These are phyloP conservation scores for Scheffersomyces insectosa DNA, from an alignment of 1,139 yeast genomes.

Conservation along the genomic window DNA sequence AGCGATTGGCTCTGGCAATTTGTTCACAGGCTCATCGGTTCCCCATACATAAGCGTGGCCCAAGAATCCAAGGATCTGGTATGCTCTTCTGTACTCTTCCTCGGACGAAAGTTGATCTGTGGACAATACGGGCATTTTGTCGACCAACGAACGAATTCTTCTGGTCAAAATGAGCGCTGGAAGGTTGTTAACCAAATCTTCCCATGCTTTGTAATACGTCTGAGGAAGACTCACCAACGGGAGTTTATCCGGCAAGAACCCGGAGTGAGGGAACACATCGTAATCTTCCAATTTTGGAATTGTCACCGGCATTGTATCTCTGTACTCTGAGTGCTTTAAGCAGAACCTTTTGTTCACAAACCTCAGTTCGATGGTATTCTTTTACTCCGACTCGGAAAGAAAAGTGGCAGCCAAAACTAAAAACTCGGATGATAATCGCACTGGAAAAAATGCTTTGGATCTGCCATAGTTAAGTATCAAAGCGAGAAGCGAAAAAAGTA, in stretches of 20 bases:
- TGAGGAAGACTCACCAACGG: slow-evolving; percentile 66
- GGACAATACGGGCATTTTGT: slow-evolving; percentile 56
- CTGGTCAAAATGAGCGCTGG: slow-evolving; percentile 74
- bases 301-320: slow-evolving; percentile 1
- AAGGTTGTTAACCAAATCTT: slow-evolving; percentile 58
- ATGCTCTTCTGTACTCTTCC: slow-evolving; percentile 73
- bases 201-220: slow-evolving; percentile 77
- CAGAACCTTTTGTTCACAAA: too few species aligned
- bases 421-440: too few species aligned
- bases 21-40: slow-evolving; percentile 63
- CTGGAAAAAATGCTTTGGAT: too few species aligned
- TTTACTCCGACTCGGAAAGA: too few species aligned
- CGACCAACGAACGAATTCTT: slow-evolving; percentile 59
- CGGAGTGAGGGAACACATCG: slow-evolving; percentile 68
- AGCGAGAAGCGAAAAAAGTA: too few species aligned
- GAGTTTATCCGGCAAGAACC: slow-evolving; percentile 71
- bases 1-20: slow-evolving; percentile 67
- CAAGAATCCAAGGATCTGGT: slow-evolving; percentile 72
- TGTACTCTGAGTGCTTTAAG: too few species aligned
- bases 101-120: slow-evolving; percentile 40
- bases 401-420: too few species aligned
- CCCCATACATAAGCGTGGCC: slow-evolving; percentile 93
- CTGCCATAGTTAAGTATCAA: too few species aligned
- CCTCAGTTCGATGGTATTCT: too few species aligned
- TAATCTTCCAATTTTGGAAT: slow-evolving; percentile 51